Percentiles rank a stretch among this genome's conserved stretches.
Conservation (phyloP, 495 filamentous ascomycete species). For the Cetradonia linearis region DNA sequence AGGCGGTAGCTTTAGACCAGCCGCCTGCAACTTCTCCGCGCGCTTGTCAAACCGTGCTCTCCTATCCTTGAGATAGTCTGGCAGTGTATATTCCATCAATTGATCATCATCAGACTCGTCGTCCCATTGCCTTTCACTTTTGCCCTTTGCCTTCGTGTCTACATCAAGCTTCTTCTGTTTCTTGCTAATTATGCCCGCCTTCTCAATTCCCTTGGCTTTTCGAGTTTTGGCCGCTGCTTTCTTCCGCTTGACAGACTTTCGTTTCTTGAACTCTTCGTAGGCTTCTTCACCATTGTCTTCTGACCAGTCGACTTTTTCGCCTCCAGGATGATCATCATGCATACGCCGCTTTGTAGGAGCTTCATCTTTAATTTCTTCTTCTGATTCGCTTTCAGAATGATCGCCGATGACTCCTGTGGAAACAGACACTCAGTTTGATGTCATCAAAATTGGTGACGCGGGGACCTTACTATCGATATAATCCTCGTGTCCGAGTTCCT, state of each 20-base stretch:
- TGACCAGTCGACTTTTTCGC: constrained; percentile 24
- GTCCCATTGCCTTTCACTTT: constrained; percentile 31
- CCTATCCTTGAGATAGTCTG: constrained; percentile 47
- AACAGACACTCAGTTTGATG: not conserved
- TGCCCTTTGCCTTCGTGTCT: constrained; percentile 23
- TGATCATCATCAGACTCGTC: constrained; percentile 47
- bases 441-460: not conserved
- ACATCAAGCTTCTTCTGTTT: constrained; percentile 19
- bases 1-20: constrained; percentile 68
- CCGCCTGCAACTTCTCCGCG: constrained; percentile 48
- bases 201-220: constrained; percentile 35
- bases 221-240: constrained; percentile 38
- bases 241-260: constrained; percentile 47
- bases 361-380: not conserved
- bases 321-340: constrained; percentile 4
- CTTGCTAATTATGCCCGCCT: constrained; percentile 30
- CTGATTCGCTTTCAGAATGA: constrained; percentile 2
- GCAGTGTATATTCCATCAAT: constrained; percentile 47
- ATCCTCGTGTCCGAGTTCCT: constrained; percentile 16
- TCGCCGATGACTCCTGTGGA: constrained; percentile 13
- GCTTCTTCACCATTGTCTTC: constrained; percentile 42
- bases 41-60: constrained; percentile 43
- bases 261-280: constrained; percentile 50
- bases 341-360: not conserved
- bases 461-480: constrained; percentile 17